phyloP scores from a whole-genome alignment of 176 grass and related monocot species.

The Triticum dicoccoides region DNA sequence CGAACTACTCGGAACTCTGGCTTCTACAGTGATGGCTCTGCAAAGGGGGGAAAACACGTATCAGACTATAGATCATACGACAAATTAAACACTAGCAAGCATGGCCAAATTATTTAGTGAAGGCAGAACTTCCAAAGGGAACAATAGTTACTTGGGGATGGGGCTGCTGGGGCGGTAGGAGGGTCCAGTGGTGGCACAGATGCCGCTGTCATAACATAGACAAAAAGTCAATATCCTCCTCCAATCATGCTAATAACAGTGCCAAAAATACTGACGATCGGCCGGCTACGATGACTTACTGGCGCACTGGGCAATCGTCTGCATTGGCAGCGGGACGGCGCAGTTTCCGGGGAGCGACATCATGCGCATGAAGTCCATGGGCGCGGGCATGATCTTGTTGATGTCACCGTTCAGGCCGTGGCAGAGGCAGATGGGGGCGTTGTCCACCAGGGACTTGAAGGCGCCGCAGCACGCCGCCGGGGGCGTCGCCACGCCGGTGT shows the following conservation, averaged over 20 bases:
- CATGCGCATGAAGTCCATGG: neutral
- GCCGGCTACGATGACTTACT: neutral
- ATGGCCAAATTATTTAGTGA: neutral
- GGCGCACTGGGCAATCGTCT: slow-evolving; percentile 3
- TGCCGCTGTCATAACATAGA: neutral
- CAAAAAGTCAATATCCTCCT: neutral
- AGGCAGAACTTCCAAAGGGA: neutral
- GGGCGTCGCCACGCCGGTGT: neutral
- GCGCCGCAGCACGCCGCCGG: slow-evolving; percentile 16
- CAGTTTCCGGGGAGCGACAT: slow-evolving; percentile 11
- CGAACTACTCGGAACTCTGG: neutral
- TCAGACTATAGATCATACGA: neutral
- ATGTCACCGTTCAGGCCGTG: slow-evolving; percentile 24
- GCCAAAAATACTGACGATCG: neutral
- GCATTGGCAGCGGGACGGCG: neutral
- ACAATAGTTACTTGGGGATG: neutral
- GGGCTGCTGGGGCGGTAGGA: neutral
- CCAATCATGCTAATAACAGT: neutral
- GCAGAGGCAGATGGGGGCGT: slow-evolving; percentile 32
- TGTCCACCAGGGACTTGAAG: neutral
- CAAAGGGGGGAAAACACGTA: neutral
- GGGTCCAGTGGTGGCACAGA: slow-evolving; percentile 7
- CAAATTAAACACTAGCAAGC: neutral
- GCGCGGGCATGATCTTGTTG: slow-evolving; percentile 20
- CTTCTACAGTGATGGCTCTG: neutral